Evolutionary conservation across 2,329 filamentous ascomycete species (phyloP).

Genomic region (Trichophyton simii): DNA sequence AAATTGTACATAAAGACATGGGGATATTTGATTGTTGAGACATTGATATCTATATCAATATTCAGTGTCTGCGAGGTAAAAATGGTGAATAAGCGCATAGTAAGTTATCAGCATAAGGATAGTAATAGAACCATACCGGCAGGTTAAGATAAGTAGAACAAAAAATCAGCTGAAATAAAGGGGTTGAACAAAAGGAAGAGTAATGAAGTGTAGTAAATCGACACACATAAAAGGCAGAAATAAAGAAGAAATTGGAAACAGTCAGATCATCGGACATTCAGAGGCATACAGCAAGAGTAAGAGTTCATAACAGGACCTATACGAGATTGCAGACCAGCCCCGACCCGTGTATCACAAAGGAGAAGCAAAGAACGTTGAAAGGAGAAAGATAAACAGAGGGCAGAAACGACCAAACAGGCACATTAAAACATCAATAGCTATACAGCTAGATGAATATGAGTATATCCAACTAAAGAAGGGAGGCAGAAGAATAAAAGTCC

Average conservation of each 20-base stretch:
- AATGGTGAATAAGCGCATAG: background rate
- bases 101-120: background rate
- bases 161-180: background rate
- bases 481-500: background rate
- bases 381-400: background rate
- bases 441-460: conserved; percentile 5
- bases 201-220: background rate
- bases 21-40: background rate
- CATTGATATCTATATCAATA: background rate
- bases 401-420: background rate
- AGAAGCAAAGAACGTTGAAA: background rate
- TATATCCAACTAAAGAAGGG: conserved; percentile 3
- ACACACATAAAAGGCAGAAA: background rate
- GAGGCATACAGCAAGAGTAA: background rate
- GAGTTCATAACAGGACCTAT: background rate
- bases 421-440: conserved; percentile 4
- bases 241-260: background rate
- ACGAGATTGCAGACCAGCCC: background rate
- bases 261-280: conserved; percentile 3
- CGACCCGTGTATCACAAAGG: background rate
- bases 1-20: background rate
- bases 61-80: background rate
- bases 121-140: background rate
- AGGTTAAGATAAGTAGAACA: conserved; percentile 2
- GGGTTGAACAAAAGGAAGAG: background rate